Evolutionary conservation across 2,329 filamentous ascomycete genomes (phyloP).

Genomic region (Aspergillus sclerotialis): DNA sequence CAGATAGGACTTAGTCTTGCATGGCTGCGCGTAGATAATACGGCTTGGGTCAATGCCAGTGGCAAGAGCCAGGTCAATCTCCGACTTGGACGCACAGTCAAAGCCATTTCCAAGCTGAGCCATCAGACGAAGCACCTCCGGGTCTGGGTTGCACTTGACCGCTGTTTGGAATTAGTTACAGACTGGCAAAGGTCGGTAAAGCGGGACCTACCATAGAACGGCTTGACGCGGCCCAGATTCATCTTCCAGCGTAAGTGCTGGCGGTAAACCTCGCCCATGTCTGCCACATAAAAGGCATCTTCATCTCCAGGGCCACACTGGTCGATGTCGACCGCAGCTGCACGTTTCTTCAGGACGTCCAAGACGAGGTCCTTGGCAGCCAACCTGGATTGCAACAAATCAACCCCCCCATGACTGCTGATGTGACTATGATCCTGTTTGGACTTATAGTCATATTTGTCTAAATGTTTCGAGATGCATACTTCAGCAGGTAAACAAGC

Average conservation of each 20-base stretch:
- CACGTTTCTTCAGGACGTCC: conserved; percentile 76
- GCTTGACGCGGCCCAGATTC: conserved; percentile 85
- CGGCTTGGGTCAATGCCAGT: conserved; percentile 78
- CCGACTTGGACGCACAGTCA: conserved; percentile 94
- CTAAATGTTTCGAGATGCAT: conserved; percentile 25
- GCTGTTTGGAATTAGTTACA: conserved; percentile 45
- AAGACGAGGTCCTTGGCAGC: conserved; percentile 74
- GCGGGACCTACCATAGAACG: conserved; percentile 73
- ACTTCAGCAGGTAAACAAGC: conserved; percentile 49
- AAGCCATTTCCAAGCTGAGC: conserved; percentile 87
- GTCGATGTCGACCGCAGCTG: conserved; percentile 78
- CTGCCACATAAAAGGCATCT: conserved; percentile 96
- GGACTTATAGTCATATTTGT: conserved; percentile 26
- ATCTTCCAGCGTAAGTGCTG: conserved; percentile 98
- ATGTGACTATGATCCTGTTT: conserved; percentile 21
- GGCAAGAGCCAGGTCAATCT: conserved; percentile 85
- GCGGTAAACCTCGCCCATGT: conserved; percentile 96
- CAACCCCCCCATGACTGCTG: conserved; percentile 41
- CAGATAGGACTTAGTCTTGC: conserved; percentile 98
- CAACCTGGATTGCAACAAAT: conserved; percentile 35
- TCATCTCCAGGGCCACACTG: conserved; percentile 86
- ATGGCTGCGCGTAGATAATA: conserved; percentile 98
- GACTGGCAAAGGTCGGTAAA: neutral
- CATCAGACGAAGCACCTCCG: conserved; percentile 79
- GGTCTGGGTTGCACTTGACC: conserved; percentile 98